Evolutionary conservation across 1,139 yeast species (phyloP).

Genomic region (Eremothecium cymbalariae): DNA sequence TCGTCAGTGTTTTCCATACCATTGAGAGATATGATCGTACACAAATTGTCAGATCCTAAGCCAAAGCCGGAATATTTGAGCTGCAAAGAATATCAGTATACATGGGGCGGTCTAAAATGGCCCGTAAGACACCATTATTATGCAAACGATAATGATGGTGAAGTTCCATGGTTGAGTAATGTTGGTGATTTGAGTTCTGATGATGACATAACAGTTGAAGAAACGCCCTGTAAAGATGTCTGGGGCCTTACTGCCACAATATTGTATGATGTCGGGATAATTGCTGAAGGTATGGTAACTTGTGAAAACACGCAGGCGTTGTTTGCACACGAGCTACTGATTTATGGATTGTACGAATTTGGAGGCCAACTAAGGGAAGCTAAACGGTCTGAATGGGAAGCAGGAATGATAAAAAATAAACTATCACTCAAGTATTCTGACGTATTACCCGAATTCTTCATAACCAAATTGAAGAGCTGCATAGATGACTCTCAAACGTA

Average conservation of each 20-base stretch:
- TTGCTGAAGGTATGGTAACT: constrained; percentile 36
- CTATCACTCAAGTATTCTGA: constrained; percentile 43
- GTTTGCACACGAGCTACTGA: constrained; percentile 61
- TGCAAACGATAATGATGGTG: constrained; percentile 46
- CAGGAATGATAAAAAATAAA: constrained; percentile 34
- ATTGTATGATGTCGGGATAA: constrained; percentile 63
- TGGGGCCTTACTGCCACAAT: constrained; percentile 94
- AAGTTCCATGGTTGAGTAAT: constrained; percentile 55
- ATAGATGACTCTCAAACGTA: neutral
- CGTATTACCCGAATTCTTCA: constrained; percentile 31
- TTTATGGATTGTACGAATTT: constrained; percentile 45
- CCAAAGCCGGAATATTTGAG: constrained; percentile 32
- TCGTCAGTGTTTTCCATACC: constrained; percentile 64
- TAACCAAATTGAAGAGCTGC: constrained; percentile 13
- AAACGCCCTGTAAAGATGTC: constrained; percentile 47
- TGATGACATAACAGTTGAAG: constrained; percentile 38
- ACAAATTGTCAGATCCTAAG: constrained; percentile 11
- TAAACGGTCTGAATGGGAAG: constrained; percentile 37
- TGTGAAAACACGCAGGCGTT: constrained; percentile 10
- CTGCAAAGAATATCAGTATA: constrained; percentile 28
- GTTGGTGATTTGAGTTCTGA: constrained; percentile 52
- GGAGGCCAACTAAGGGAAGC: constrained; percentile 40
- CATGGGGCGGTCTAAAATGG: constrained; percentile 72
- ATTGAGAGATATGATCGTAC: constrained; percentile 46
- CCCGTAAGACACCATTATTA: constrained; percentile 52